These are phyloP conservation scores for Sesbania bispinosa DNA, from an alignment of 306 rosid species.

Conservation along the genomic window DNA sequence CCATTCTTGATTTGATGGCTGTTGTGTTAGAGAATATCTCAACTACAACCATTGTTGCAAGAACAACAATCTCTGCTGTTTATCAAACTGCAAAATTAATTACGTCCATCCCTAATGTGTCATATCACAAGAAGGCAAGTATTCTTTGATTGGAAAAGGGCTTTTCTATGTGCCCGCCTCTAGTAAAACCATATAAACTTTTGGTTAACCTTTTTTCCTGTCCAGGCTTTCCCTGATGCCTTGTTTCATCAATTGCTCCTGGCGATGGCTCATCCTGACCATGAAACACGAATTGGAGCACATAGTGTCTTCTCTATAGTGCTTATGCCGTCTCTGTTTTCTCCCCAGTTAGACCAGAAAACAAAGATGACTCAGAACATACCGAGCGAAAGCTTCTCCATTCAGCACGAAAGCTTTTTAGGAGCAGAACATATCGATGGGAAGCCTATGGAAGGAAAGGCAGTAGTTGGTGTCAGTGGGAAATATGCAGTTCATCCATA, in stretches of 20 bases:
- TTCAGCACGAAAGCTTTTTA: constrained; percentile 34
- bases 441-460: constrained; percentile 33
- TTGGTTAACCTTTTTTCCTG: constrained; percentile 12
- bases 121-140: constrained; percentile 78
- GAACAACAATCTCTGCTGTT: constrained; percentile 74
- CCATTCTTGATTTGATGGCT: constrained; percentile 90
- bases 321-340: constrained; percentile 65
- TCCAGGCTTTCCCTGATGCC: constrained; percentile 91
- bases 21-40: constrained; percentile 76
- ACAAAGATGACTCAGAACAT: constrained; percentile 30
- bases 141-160: constrained; percentile 10
- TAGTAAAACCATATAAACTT: constrained; percentile 24
- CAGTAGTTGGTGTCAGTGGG: constrained; percentile 25
- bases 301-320: constrained; percentile 67
- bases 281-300: constrained; percentile 82
- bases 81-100: constrained; percentile 73
- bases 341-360: constrained; percentile 49
- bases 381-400: constrained; percentile 42
- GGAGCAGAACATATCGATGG: constrained; percentile 34
- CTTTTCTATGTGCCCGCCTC: constrained; percentile 13
- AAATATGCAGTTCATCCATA: constrained; percentile 35
- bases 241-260: constrained; percentile 90
- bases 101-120: constrained; percentile 70
- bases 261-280: constrained; percentile 86
- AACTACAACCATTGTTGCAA: constrained; percentile 47